Evolutionary conservation across 2,329 filamentous ascomycete genomes (phyloP).

Genomic region (Monilinia fructicola): DNA sequence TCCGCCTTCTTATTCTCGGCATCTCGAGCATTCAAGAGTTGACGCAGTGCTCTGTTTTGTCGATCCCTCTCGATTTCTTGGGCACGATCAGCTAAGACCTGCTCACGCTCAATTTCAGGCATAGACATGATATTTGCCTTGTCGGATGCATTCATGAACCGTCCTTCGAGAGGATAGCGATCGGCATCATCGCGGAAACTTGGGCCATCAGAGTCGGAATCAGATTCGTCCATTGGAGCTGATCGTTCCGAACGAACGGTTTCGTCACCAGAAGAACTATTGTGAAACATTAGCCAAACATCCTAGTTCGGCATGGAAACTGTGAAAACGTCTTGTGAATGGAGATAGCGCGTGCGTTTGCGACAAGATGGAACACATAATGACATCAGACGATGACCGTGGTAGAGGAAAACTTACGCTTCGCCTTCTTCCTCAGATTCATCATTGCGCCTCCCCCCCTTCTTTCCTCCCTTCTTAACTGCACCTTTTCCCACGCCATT

Average conservation of each 20-base stretch:
- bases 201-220: constrained; percentile 66
- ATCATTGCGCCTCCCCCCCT: constrained; percentile 47
- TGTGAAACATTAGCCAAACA: neutral
- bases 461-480: constrained; percentile 54
- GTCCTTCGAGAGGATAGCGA: constrained; percentile 83
- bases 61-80: constrained; percentile 78
- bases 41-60: constrained; percentile 79
- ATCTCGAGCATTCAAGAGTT: constrained; percentile 67
- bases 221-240: constrained; percentile 86
- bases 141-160: constrained; percentile 72
- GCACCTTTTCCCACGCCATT: constrained; percentile 43
- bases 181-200: constrained; percentile 57
- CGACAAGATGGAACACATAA: constrained; percentile 4
- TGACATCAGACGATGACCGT: constrained; percentile 2
- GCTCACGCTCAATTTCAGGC: constrained; percentile 88
- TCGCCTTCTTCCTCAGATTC: constrained; percentile 79
- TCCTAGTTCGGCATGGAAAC: neutral
- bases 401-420: constrained; percentile 61
- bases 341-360: neutral
- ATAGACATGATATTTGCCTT: constrained; percentile 78
- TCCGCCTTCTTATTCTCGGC: constrained; percentile 56
- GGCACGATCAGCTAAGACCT: constrained; percentile 83
- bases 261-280: constrained; percentile 66
- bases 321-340: neutral
- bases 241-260: constrained; percentile 76